phyloP scores from a whole-genome alignment of 1,284 basidiomycete genomes.

The Malassezia sp. region DNA sequence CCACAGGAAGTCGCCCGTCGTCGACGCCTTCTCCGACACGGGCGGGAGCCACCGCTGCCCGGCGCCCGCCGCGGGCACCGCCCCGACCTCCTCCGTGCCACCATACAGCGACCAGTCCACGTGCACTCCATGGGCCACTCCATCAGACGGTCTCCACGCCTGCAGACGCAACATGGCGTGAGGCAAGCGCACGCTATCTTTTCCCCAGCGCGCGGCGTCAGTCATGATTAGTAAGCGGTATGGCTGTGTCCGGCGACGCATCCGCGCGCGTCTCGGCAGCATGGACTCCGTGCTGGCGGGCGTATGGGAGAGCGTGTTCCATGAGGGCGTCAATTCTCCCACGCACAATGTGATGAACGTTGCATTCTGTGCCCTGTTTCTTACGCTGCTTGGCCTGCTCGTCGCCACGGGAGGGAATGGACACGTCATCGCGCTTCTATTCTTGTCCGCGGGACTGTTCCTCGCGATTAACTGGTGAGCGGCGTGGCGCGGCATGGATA shows the following conservation, averaged over 20 bases:
- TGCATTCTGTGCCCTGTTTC: conserved; percentile 47
- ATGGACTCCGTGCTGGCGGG: conserved; percentile 1
- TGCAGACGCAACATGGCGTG: no score
- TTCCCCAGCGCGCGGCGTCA: no score
- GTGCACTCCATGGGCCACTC: conserved; percentile 25
- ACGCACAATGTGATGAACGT: conserved; percentile 43
- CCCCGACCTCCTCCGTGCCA: conserved; percentile 27
- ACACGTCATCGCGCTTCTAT: conserved; percentile 45
- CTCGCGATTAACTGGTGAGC: conserved; percentile 47
- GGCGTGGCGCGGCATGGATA: no score
- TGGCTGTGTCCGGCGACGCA: no score
- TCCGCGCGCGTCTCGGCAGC: no score
- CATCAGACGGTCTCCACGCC: no score
- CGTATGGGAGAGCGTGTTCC: conserved; percentile 25
- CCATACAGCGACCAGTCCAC: conserved; percentile 46
- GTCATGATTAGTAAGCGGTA: no score
- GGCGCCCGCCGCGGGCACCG: conserved; percentile 2
- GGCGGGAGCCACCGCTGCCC: conserved; percentile 40
- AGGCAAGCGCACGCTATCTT: no score
- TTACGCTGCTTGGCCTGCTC: conserved; percentile 37
- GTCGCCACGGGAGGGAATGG: conserved; percentile 41
- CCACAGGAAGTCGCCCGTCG: conserved; percentile 57
- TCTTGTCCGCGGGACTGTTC: conserved; percentile 41
- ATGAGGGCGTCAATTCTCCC: conserved; percentile 35
- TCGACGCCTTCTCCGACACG: conserved; percentile 25